These are phyloP conservation scores for Sugiyamaella castrensis DNA, from an alignment of 1,139 yeast species.

Conservation along the genomic window DNA sequence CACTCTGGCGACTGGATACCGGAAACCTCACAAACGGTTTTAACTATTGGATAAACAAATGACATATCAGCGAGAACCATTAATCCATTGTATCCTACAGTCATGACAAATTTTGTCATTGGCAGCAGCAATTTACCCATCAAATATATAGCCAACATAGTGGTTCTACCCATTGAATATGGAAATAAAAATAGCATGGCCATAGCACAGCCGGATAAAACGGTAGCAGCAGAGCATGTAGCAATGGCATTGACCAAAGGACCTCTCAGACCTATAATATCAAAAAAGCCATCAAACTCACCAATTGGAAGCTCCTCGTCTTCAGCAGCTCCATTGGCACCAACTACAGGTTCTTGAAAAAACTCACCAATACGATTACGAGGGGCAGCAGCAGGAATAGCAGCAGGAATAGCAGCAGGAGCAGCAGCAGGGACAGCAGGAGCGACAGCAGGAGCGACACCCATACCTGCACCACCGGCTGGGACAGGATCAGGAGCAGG, in stretches of 20 bases:
- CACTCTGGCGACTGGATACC: background rate
- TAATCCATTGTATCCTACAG: no score
- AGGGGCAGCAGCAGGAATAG: background rate
- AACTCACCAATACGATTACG: conserved; percentile 1
- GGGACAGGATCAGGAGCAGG: no score
- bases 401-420: no score
- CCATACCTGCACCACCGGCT: background rate
- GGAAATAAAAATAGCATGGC: conserved; percentile 29
- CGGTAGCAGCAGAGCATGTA: conserved; percentile 22
- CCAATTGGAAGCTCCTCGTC: conserved; percentile 22
- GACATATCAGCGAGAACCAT: no score
- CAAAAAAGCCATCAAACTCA: conserved; percentile 34
- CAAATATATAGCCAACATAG: no score
- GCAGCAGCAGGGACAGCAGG: no score
- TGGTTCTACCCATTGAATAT: conserved; percentile 28
- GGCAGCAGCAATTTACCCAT: no score
- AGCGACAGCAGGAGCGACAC: background rate
- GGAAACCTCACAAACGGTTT: no score
- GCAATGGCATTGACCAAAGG: conserved; percentile 29
- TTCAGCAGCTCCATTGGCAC: conserved; percentile 14
- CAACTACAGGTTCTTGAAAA: conserved; percentile 1
- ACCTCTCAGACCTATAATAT: conserved; percentile 35
- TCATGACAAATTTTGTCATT: no score
- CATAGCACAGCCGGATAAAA: conserved; percentile 21
- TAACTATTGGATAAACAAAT: no score